Evolutionary conservation across 2,329 filamentous ascomycete species (phyloP).

Genomic region (Westerdykella ornata): DNA sequence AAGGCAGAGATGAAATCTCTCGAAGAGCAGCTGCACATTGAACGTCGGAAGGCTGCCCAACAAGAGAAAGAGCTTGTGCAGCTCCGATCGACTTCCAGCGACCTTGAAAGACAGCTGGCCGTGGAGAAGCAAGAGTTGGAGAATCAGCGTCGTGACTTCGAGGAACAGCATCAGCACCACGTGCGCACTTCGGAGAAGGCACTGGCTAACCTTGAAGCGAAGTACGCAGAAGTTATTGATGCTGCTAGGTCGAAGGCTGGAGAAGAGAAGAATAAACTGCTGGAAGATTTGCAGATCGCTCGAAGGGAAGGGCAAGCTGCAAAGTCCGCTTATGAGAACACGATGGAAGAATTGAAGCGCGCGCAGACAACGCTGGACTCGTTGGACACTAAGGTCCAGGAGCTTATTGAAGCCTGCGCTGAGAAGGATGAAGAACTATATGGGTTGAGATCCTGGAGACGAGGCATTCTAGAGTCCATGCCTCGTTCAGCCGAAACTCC

Average conservation of each 20-base stretch:
- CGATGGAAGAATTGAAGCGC: constrained; percentile 10
- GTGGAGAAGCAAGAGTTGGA: constrained; percentile 15
- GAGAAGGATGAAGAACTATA: constrained; percentile 28
- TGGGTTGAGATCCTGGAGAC: constrained; percentile 20
- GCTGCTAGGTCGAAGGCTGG: constrained; percentile 9
- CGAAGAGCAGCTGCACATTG: constrained; percentile 19
- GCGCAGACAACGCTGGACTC: constrained; percentile 13
- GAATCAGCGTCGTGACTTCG: constrained; percentile 12
- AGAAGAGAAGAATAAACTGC: constrained; percentile 12
- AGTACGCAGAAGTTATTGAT: constrained; percentile 15
- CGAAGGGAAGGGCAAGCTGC: constrained; percentile 4
- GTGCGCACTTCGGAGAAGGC: constrained; percentile 14
- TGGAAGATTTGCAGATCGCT: constrained; percentile 13
- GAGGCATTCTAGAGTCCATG: constrained; percentile 20
- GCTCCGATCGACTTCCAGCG: constrained; percentile 12
- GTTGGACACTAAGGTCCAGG: constrained; percentile 17
- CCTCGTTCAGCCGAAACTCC: constrained; percentile 4
- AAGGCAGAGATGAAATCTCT: constrained; percentile 19
- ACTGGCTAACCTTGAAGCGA: constrained; percentile 13
- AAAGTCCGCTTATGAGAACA: constrained; percentile 11
- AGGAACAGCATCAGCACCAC: constrained; percentile 16
- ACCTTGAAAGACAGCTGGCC: constrained; percentile 16
- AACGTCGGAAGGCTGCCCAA: constrained; percentile 8
- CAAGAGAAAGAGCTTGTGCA: constrained; percentile 19
- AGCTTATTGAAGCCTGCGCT: constrained; percentile 21